These are phyloP conservation scores for Paspalum vaginatum DNA, from an alignment of 176 grass and related monocot genomes.

Conservation along the genomic window DNA sequence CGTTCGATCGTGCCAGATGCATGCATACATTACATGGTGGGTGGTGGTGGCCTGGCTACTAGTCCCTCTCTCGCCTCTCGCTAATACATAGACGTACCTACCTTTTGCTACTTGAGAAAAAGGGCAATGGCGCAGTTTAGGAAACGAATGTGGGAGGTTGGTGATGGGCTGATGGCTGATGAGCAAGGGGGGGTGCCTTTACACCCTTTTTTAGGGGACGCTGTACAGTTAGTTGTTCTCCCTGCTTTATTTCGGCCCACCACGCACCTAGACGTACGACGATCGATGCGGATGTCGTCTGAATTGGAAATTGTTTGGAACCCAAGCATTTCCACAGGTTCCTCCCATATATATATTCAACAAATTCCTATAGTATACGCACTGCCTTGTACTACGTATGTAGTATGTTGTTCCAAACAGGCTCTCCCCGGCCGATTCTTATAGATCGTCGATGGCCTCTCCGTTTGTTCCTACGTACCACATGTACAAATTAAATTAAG, in stretches of 20 bases:
- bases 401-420: neutral
- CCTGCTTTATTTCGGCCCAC: neutral
- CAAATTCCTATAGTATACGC: neutral
- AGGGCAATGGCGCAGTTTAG: conserved; percentile 12
- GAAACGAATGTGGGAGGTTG: conserved; percentile 37
- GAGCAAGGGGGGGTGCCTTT: neutral
- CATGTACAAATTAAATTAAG: neutral
- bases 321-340: neutral
- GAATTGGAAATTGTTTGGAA: neutral
- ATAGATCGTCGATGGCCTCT: neutral
- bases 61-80: too few species aligned
- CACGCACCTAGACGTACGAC: neutral
- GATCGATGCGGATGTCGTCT: neutral
- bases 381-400: too few species aligned
- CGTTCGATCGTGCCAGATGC: neutral
- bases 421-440: neutral
- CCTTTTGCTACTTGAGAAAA: conserved; percentile 42
- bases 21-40: neutral
- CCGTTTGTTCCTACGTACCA: neutral
- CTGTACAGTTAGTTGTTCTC: neutral
- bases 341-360: too few species aligned
- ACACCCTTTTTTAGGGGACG: neutral
- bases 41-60: neutral
- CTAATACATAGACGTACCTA: too few species aligned
- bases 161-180: neutral